Evolutionary conservation across 441 rosid species (phyloP), one percentile per base, ranked within the genome.

Genomic region (Adansonia rubrostipa): DNA sequence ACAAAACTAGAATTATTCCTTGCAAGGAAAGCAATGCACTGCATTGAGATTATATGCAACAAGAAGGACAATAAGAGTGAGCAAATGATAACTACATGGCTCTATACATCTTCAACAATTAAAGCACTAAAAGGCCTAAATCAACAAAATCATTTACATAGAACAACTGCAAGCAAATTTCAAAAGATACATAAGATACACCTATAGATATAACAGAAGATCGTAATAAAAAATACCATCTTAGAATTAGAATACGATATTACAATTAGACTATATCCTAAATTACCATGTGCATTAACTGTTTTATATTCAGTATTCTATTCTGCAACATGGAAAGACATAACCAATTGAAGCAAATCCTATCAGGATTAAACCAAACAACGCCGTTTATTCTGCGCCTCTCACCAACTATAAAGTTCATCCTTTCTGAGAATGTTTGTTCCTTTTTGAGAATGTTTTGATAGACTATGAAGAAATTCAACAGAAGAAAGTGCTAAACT

Each of bases 1-100:
- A 54, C 24, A 78, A 28, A 75, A 17, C 15, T 33, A 62, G 19
- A 71, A 75, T 75, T n/a, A 45, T 48, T 74, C 77, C 53, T 57
- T 60, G 40, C 53, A 58, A 71, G 63, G 14, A 53, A 33, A 33
- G n/a, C 50, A 71, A 53, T 14, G 19, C 60, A 24, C 60, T 15
- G 22, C 6, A 8, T 51, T 70, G 61, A 51, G 71, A 44, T 66
- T 44, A 66, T 66, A 66, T 42, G 56, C 56, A 68, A 45, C 72
- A 10, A 68, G 48, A 47, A 11, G 17, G 40, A 20, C 56, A 47
- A 47, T 19, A 47, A 47, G 9, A 68, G 40, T 10, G 47, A 45
- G 33, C 71, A 19, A 67, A 19, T 67, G 10, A 24, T 19, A 45
- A 19, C 19, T 14, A 45, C 33, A 11, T 68, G 36, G 56, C 13